These are phyloP conservation scores for Monotropa hypopitys DNA, from an alignment of 179 eudicot genomes.

Conservation along the genomic window DNA sequence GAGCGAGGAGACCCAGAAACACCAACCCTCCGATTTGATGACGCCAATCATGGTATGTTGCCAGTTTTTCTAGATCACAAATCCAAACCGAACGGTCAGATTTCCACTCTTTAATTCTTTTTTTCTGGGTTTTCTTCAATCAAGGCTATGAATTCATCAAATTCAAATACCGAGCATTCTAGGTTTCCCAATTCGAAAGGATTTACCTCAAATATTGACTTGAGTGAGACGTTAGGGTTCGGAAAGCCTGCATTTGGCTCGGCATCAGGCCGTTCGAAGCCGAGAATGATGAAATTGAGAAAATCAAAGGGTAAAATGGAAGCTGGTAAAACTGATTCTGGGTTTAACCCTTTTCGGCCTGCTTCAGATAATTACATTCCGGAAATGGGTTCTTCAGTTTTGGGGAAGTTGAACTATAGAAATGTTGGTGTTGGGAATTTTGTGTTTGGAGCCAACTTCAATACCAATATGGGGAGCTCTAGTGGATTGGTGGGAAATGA, in stretches of 20 bases:
- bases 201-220: constrained; percentile 13
- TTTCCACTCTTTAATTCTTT: constrained; percentile 10
- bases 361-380: constrained; percentile 16
- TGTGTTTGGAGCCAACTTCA: constrained; percentile 20
- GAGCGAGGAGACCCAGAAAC: background rate
- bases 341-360: constrained; percentile 32
- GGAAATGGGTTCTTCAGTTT: constrained; percentile 10
- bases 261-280: constrained; percentile 24
- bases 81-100: constrained; percentile 26
- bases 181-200: constrained; percentile 20
- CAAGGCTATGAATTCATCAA: constrained; percentile 19
- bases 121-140: constrained; percentile 19
- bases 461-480: constrained; percentile 16
- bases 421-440: constrained; percentile 13
- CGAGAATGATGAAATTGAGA: constrained; percentile 37
- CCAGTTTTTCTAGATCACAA: constrained; percentile 12
- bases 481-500: constrained; percentile 20
- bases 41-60: constrained; percentile 10
- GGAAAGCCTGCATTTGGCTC: constrained; percentile 11
- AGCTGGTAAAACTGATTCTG: constrained; percentile 19
- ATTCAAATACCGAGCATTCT: constrained; percentile 18
- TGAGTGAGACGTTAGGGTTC: constrained; percentile 19
- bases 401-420: constrained; percentile 12
- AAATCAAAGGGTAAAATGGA: constrained; percentile 13
- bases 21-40: constrained; percentile 18